Evolutionary conservation across 768 basidiomycete species (phyloP), one percentile per base, ranked within the genome.

Genomic region (Russula virescens): DNA sequence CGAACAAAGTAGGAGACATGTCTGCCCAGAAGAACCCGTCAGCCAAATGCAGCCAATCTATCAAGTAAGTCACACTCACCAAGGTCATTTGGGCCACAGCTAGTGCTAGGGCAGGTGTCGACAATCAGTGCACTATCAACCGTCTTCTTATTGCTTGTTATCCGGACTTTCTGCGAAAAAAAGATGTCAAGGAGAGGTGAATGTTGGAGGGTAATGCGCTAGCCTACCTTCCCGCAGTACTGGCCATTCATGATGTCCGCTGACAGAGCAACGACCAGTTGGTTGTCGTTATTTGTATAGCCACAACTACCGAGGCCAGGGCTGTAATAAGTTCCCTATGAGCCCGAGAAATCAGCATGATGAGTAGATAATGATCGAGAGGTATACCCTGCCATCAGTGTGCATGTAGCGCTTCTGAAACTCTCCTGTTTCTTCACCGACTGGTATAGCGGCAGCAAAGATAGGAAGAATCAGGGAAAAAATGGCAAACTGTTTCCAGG

Each of bases 211-310:
- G n/a, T 6, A 21, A 45, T 2, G n/a, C 46, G 26, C 26, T 35
- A 28, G 19, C 53, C 42, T 52, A 68, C 67, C 65, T 58, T 59
- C 16, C 56, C 34, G 28, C 67, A 68, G 52, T 66, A n/a, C n/a
- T 55, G 23, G 26, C 8, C 23, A 23, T 58, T 59, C 5, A 46
- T 67, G 51, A 61, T 25, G 10, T n/a, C 25, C 55, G 49, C 28
- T 4, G 67, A 38, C 43, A 68, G 50, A 13, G 67, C 67, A 25
- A 68, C 61, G 51, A 68, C 49, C 2, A 42, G 31, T 0, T 68
- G 6, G 16, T 10, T 21, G 1, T n/a, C 6, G 21, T 2, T 28
- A 46, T 66, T 61, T 23, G 58, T 60, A 16, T 35, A 1, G 8
- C 31, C 31, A 31, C 31, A 31, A 31, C 31, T 31, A 31, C 31